Percentiles rank a stretch among this genome's conserved stretches.
Evolutionary conservation across 148 eudicot species (phyloP).

Genomic region (Rheum nobile): DNA sequence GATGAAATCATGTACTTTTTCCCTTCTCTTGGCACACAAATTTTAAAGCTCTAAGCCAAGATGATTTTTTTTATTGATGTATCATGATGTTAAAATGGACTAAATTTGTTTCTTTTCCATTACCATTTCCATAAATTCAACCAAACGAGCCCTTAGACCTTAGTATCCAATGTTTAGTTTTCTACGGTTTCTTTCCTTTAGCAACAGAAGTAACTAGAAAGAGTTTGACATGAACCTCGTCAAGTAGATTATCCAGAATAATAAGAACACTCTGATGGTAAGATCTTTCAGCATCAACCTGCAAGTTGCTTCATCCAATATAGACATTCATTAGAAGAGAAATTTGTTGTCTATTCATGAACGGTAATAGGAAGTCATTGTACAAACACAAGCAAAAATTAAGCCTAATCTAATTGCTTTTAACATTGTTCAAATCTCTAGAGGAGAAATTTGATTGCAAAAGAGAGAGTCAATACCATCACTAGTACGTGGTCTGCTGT

Average conservation of each 20-base stretch:
- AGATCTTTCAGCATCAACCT: conserved; percentile 73
- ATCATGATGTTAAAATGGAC: no score
- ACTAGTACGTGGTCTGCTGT: conserved; percentile 61
- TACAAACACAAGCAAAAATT: not conserved
- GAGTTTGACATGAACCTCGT: conserved; percentile 37
- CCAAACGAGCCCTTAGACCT: no score
- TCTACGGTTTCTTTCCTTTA: not conserved
- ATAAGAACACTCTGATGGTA: conserved; percentile 49
- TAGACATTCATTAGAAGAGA: not conserved
- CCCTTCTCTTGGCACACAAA: no score
- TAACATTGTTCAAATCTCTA: no score
- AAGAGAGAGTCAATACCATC: conserved; percentile 34
- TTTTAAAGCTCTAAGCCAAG: no score
- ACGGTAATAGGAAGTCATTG: not conserved
- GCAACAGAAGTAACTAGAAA: not conserved
- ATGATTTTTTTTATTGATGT: no score
- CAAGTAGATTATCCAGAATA: conserved; percentile 47
- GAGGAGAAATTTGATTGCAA: not conserved
- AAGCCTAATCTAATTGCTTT: not conserved
- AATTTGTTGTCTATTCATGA: not conserved
- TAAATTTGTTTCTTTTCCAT: no score
- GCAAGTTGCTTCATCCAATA: conserved; percentile 16
- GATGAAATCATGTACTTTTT: no score
- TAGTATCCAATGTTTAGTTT: not conserved
- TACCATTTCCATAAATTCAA: no score